A percentile compares a stretch with the other conserved stretches of the same genome.
Evolutionary conservation across 106 monocot species (phyloP).

Genomic region (Cymbidium sinense): DNA sequence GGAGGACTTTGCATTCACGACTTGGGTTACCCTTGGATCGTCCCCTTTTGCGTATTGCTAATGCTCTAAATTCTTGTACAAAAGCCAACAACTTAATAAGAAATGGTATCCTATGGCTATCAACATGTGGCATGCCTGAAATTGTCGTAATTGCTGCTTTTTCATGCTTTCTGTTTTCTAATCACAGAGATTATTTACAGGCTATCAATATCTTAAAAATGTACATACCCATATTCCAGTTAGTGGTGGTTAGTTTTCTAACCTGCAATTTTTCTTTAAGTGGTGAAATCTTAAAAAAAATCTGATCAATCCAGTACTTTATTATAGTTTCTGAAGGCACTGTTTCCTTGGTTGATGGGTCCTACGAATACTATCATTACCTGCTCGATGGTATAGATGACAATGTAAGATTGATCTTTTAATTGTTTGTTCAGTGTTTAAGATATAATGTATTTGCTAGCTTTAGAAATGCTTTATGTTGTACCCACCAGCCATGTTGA

Average conservation of each 20-base stretch:
- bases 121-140: not conserved
- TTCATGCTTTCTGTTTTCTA: slow-evolving; percentile 4
- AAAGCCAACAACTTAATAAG: slow-evolving; percentile 20
- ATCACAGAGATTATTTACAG: slow-evolving; percentile 24
- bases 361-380: slow-evolving; percentile 99
- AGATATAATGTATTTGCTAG: not conserved
- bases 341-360: slow-evolving; percentile 68
- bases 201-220: slow-evolving; percentile 57
- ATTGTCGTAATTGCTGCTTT: not conserved
- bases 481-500: not conserved
- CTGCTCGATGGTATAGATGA: slow-evolving; percentile 93
- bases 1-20: slow-evolving; percentile 77
- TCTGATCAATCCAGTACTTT: slow-evolving; percentile 4
- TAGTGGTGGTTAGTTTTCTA: slow-evolving; percentile 65
- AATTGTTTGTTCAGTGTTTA: not conserved
- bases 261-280: not conserved
- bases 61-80: slow-evolving; percentile 50
- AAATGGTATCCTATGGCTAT: slow-evolving; percentile 27
- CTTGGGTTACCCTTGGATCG: slow-evolving; percentile 83
- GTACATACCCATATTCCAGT: slow-evolving; percentile 78
- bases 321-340: slow-evolving; percentile 80
- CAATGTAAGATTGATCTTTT: slow-evolving; percentile 52
- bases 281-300: not conserved
- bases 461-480: slow-evolving; percentile 1
- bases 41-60: slow-evolving; percentile 75